These are phyloP conservation scores for Aquilaria malaccensis DNA, from an alignment of 345 rosid species.

Conservation along the genomic window DNA sequence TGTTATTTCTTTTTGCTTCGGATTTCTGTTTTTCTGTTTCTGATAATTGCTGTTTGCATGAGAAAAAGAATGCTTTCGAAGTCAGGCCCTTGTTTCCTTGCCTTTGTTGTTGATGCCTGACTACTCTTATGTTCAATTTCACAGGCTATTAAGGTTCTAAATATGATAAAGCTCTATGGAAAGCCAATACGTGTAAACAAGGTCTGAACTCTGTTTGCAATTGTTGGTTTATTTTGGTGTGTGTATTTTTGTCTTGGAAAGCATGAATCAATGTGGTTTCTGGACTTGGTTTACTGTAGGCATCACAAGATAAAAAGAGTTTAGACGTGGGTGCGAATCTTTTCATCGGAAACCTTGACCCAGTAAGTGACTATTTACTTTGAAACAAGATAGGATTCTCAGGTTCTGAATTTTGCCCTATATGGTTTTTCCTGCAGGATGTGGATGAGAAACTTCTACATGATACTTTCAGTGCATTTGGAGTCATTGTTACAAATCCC, in stretches of 20 bases:
- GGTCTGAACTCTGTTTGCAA: conserved; percentile 30
- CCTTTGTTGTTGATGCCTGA: not conserved
- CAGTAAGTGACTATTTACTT: conserved; percentile 43
- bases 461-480: conserved; percentile 98
- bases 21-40: not conserved
- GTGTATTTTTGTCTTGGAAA: not conserved
- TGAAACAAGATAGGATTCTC: not conserved
- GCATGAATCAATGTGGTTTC: conserved; percentile 1
- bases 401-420: conserved; percentile 11
- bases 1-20: conserved; percentile 12
- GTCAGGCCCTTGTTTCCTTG: not conserved
- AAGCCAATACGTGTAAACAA: conserved; percentile 96
- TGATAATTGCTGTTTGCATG: not conserved
- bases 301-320: conserved; percentile 98
- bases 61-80: not conserved
- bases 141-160: conserved; percentile 94
- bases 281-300: conserved; percentile 35
- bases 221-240: not conserved
- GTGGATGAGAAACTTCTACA: conserved; percentile 95
- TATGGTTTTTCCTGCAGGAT: conserved; percentile 46
- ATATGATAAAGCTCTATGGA: conserved; percentile 94
- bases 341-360: conserved; percentile 94
- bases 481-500: conserved; percentile 91
- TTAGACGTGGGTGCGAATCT: conserved; percentile 98
- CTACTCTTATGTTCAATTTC: conserved; percentile 1